Conservation (phyloP, 805 yeast species). For the Ogataea zsoltii region DNA sequence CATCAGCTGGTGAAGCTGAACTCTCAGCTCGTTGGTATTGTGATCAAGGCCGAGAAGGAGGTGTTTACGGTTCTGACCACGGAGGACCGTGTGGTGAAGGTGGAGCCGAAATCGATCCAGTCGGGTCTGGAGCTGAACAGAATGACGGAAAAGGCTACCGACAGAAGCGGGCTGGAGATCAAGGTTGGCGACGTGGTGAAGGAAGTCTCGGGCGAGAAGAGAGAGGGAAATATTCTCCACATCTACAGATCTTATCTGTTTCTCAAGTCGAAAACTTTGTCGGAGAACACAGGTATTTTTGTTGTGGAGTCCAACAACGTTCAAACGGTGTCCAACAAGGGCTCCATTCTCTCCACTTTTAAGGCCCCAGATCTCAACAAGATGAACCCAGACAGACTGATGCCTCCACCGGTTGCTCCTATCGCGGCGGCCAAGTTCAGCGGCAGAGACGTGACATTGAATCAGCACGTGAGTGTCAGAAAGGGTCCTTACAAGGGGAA, state of each 20-base stretch:
- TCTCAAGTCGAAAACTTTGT: slow-evolving; percentile 72
- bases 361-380: slow-evolving; percentile 67
- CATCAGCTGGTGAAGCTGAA: slow-evolving; percentile 89
- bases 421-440: slow-evolving; percentile 52
- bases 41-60: slow-evolving; percentile 87
- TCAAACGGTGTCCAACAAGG: slow-evolving; percentile 82
- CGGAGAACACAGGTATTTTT: slow-evolving; percentile 90
- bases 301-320: slow-evolving; percentile 76
- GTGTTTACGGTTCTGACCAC: slow-evolving; percentile 76
- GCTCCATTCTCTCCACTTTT: slow-evolving; percentile 55
- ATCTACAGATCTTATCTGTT: slow-evolving; percentile 80
- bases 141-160: slow-evolving; percentile 82
- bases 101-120: slow-evolving; percentile 81
- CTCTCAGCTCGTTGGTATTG: slow-evolving; percentile 84
- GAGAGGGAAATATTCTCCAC: slow-evolving; percentile 87
- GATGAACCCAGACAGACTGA: slow-evolving; percentile 79
- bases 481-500: slow-evolving; percentile 95
- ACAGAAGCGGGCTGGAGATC: slow-evolving; percentile 79
- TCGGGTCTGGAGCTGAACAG: slow-evolving; percentile 65
- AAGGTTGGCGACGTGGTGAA: slow-evolving; percentile 91
- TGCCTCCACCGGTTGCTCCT: slow-evolving; percentile 61
- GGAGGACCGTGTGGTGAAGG: slow-evolving; percentile 71
- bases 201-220: slow-evolving; percentile 77
- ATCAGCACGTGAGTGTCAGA: slow-evolving; percentile 81
- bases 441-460: slow-evolving; percentile 80